phyloP scores from a whole-genome alignment of 176 grass and related monocot genomes.

The Aegilops umbellulata region DNA sequence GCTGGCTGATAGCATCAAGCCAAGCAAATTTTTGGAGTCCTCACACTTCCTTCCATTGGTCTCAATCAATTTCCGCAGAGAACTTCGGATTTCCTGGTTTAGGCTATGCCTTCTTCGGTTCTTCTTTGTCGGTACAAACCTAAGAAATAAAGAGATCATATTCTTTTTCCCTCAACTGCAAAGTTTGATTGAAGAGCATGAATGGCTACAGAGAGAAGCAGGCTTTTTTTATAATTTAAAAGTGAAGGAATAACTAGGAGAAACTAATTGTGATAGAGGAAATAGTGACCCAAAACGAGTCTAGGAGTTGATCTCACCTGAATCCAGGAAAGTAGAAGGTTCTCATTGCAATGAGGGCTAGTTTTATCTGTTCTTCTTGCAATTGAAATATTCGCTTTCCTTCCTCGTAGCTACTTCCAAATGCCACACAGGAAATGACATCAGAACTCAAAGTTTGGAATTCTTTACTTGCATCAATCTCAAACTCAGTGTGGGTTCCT shows the following conservation, averaged over 20 bases:
- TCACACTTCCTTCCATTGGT: slow-evolving; percentile 56
- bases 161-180: neutral
- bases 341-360: slow-evolving; percentile 63
- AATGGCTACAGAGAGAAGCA: neutral
- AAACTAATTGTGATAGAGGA: no score
- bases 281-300: neutral
- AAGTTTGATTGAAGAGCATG: neutral
- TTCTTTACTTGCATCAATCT: slow-evolving; percentile 61
- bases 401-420: slow-evolving; percentile 85
- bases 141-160: slow-evolving; percentile 20
- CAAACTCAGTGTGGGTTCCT: slow-evolving; percentile 46
- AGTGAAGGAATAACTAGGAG: neutral
- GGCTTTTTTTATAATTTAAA: neutral
- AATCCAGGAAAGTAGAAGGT: slow-evolving; percentile 81
- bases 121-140: slow-evolving; percentile 86
- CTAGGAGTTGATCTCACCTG: slow-evolving; percentile 37
- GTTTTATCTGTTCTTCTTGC: slow-evolving; percentile 59
- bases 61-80: slow-evolving; percentile 62
- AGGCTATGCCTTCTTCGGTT: slow-evolving; percentile 53
- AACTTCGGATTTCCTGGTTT: slow-evolving; percentile 57
- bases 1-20: slow-evolving; percentile 71
- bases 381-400: slow-evolving; percentile 65
- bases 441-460: slow-evolving; percentile 60
- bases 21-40: slow-evolving; percentile 72
- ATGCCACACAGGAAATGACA: slow-evolving; percentile 75